These are phyloP conservation scores for Fusarium pseudograminearum DNA, from an alignment of 2,329 filamentous ascomycete species.

Conservation along the genomic window DNA sequence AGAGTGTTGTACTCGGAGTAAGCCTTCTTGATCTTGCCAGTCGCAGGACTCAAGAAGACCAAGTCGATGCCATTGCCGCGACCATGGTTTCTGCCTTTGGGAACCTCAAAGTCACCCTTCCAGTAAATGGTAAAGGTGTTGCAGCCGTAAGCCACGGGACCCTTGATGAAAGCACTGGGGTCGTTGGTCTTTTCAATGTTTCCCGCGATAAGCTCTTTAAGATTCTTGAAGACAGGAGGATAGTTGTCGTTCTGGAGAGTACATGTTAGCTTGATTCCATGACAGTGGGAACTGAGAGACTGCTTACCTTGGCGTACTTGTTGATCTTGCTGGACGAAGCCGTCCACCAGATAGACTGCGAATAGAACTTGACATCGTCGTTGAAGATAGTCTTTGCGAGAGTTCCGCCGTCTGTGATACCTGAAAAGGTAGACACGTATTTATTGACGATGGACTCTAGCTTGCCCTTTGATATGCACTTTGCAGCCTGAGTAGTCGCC, in stretches of 20 bases:
- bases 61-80: slow-evolving; percentile 40
- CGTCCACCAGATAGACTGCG: slow-evolving; percentile 41
- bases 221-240: slow-evolving; percentile 32
- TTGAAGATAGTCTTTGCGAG: slow-evolving; percentile 26
- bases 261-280: not conserved
- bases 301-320: slow-evolving; percentile 34
- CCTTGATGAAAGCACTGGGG: slow-evolving; percentile 33
- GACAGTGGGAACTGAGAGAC: accelerated
- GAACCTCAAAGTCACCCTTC: slow-evolving; percentile 39
- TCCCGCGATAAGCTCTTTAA: slow-evolving; percentile 28
- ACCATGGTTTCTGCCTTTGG: slow-evolving; percentile 9
- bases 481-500: not conserved
- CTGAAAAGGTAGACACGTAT: slow-evolving; percentile 35
- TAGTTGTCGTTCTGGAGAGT: slow-evolving; percentile 30
- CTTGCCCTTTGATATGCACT: slow-evolving; percentile 24
- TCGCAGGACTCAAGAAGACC: slow-evolving; percentile 31
- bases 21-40: slow-evolving; percentile 30
- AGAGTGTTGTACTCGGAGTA: slow-evolving; percentile 44
- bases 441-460: slow-evolving; percentile 37
- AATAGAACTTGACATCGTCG: slow-evolving; percentile 33
- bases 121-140: slow-evolving; percentile 43
- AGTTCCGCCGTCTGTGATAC: slow-evolving; percentile 36
- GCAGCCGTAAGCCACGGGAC: slow-evolving; percentile 38
- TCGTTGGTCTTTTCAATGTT: slow-evolving; percentile 24
- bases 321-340: slow-evolving; percentile 20